Conservation (phyloP, 805 yeast species). For the Starmerella apis region DNA sequence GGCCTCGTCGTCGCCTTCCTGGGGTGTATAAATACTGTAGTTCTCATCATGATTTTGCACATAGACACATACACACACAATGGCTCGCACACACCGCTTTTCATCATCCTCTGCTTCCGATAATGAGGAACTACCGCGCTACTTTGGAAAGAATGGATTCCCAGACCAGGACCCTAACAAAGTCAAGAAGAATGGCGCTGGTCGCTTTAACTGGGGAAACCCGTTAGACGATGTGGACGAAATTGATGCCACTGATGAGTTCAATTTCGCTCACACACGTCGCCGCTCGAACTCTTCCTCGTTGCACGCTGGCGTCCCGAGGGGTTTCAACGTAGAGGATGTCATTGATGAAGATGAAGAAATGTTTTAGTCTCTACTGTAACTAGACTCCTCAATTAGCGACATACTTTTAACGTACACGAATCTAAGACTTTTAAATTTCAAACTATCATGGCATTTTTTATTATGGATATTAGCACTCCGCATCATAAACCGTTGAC, state of each 20-base stretch:
- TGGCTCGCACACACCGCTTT: slow-evolving; percentile 28
- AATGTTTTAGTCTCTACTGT: neutral
- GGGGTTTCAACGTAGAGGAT: slow-evolving; percentile 11
- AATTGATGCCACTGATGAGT: slow-evolving; percentile 48
- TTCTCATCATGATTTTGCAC: neutral
- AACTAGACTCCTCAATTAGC: neutral
- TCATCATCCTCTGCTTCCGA: slow-evolving; percentile 38
- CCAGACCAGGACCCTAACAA: slow-evolving; percentile 59
- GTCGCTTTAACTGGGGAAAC: slow-evolving; percentile 80
- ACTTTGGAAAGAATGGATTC: slow-evolving; percentile 70
- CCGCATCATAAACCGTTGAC: neutral
- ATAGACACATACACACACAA: slow-evolving; percentile 7
- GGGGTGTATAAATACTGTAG: neutral
- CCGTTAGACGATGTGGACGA: slow-evolving; percentile 58
- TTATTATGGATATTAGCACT: neutral
- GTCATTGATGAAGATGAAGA: slow-evolving; percentile 19
- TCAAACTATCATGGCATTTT: too few relatives aligned
- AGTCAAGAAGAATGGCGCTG: slow-evolving; percentile 75
- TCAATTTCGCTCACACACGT: slow-evolving; percentile 33
- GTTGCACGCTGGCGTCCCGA: slow-evolving; percentile 11
- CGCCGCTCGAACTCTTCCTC: slow-evolving; percentile 32
- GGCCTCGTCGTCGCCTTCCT: slow-evolving; percentile 1
- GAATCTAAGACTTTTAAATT: neutral
- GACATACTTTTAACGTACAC: neutral
- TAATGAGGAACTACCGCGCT: slow-evolving; percentile 49